Evolutionary conservation across 163 green algal genomes (phyloP).

Genomic region (Prototheca wickerhamii): DNA sequence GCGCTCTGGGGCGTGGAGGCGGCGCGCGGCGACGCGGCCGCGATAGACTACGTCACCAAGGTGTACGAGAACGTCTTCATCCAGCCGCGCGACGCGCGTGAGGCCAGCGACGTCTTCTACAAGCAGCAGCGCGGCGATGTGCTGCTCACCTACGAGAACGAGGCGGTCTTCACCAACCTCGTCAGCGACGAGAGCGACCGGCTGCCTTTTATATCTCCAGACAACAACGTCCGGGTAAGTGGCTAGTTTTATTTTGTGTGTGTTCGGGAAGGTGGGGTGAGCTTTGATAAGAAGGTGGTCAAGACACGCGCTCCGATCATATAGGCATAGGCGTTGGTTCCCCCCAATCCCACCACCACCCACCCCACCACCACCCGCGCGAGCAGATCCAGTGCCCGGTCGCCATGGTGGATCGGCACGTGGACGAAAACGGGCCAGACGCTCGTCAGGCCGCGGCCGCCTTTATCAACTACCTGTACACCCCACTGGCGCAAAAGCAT

Average conservation of each 20-base stretch:
- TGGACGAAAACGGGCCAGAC: conserved; percentile 15
- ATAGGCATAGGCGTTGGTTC: too few relatives aligned
- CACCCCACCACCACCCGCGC: too few relatives aligned
- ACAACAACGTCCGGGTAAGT: conserved; percentile 48
- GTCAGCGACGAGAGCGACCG: conserved; percentile 41
- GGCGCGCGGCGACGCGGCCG: conserved; percentile 33
- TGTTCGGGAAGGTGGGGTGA: too few relatives aligned
- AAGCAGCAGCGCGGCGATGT: conserved; percentile 63
- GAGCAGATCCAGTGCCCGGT: conserved; percentile 42
- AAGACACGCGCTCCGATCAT: too few relatives aligned
- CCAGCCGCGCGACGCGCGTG: conserved; percentile 72
- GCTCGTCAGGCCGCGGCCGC: conserved; percentile 46
- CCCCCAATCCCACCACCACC: too few relatives aligned
- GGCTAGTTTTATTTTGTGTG: too few relatives aligned
- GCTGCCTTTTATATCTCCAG: conserved; percentile 55
- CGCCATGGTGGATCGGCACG: conserved; percentile 43
- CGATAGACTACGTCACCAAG: conserved; percentile 45
- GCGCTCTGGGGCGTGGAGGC: conserved; percentile 66
- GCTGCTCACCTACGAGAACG: conserved; percentile 88
- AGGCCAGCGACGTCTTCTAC: conserved; percentile 84
- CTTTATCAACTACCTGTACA: conserved; percentile 70
- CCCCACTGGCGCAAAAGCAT: conserved; percentile 46
- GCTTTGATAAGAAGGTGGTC: too few relatives aligned
- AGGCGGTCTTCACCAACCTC: conserved; percentile 74
- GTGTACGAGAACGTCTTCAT: conserved; percentile 72